Conservation (phyloP, 2,329 filamentous ascomycete genomes). For the Elsinoe perseae region DNA sequence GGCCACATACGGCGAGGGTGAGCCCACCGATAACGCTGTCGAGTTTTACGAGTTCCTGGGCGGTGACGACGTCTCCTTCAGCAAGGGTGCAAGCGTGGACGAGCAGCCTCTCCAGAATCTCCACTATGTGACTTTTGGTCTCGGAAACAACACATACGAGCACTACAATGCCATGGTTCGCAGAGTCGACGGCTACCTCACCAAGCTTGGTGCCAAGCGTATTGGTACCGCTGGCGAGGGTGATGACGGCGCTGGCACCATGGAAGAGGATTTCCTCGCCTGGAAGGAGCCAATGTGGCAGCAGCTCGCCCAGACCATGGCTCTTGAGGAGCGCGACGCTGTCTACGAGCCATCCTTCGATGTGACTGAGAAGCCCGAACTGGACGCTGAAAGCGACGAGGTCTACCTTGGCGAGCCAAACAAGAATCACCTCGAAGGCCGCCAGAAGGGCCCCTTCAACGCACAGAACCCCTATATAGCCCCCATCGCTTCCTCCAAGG, state of each 20-base stretch:
- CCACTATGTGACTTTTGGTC: slow-evolving; percentile 67
- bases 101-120: slow-evolving; percentile 72
- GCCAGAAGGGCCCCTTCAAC: slow-evolving; percentile 81
- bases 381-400: slow-evolving; percentile 65
- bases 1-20: slow-evolving; percentile 95
- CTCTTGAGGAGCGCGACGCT: slow-evolving; percentile 87
- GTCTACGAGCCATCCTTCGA: slow-evolving; percentile 90
- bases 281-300: slow-evolving; percentile 99
- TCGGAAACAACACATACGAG: slow-evolving; percentile 44
- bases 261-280: slow-evolving; percentile 98
- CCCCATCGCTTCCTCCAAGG: slow-evolving; percentile 80
- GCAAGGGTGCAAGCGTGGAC: slow-evolving; percentile 52
- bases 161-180: slow-evolving; percentile 99
- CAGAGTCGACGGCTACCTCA: slow-evolving; percentile 72
- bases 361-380: slow-evolving; percentile 59
- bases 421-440: slow-evolving; percentile 76
- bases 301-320: slow-evolving; percentile 73
- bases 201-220: slow-evolving; percentile 72
- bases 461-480: slow-evolving; percentile 84
- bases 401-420: slow-evolving; percentile 89
- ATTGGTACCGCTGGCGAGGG: slow-evolving; percentile 89
- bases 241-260: slow-evolving; percentile 94
- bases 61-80: slow-evolving; percentile 72
- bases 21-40: slow-evolving; percentile 96
- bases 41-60: slow-evolving; percentile 97